These are phyloP conservation scores for Cicer judaicum DNA, from an alignment of 306 rosid genomes.

Conservation along the genomic window DNA sequence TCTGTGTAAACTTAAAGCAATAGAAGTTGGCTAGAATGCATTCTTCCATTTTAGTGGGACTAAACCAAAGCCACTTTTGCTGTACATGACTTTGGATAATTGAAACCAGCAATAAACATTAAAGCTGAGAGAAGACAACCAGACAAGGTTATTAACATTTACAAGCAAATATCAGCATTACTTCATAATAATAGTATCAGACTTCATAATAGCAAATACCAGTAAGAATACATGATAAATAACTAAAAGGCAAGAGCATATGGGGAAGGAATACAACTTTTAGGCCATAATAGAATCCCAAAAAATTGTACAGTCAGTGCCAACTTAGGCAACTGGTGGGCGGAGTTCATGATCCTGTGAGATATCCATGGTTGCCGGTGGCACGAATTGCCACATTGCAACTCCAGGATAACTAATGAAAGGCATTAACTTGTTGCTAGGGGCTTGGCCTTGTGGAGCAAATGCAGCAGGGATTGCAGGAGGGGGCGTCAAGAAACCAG, in stretches of 20 bases:
- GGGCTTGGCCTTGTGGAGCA: slow-evolving; percentile 87
- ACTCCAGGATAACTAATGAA: slow-evolving; percentile 88
- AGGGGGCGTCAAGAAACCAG: slow-evolving; percentile 78
- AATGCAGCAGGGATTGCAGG: slow-evolving; percentile 84
- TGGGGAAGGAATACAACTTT: slow-evolving; percentile 50
- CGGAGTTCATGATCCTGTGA: slow-evolving; percentile 98
- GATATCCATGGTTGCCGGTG: slow-evolving; percentile 91
- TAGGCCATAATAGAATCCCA: slow-evolving; percentile 54
- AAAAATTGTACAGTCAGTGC: slow-evolving; percentile 47
- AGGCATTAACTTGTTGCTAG: slow-evolving; percentile 86
- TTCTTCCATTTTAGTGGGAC: slow-evolving; percentile 8
- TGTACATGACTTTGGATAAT: slow-evolving; percentile 1
- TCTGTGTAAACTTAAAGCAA: background rate
- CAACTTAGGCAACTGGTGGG: slow-evolving; percentile 89
- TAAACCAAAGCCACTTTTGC: slow-evolving; percentile 17
- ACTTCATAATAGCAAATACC: slow-evolving; percentile 49
- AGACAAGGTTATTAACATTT: slow-evolving; percentile 64
- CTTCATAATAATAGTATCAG: slow-evolving; percentile 58
- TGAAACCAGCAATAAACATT: slow-evolving; percentile 21
- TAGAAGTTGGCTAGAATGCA: slow-evolving; percentile 7
- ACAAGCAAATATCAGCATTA: slow-evolving; percentile 64
- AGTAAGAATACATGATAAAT: slow-evolving; percentile 53
- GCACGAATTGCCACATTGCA: slow-evolving; percentile 99
- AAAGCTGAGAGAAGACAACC: slow-evolving; percentile 38
- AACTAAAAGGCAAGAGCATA: slow-evolving; percentile 47